Evolutionary conservation across 495 filamentous ascomycete genomes (phyloP), one percentile per base, ranked within the genome.

Genomic region (Echria macrotheca): DNA sequence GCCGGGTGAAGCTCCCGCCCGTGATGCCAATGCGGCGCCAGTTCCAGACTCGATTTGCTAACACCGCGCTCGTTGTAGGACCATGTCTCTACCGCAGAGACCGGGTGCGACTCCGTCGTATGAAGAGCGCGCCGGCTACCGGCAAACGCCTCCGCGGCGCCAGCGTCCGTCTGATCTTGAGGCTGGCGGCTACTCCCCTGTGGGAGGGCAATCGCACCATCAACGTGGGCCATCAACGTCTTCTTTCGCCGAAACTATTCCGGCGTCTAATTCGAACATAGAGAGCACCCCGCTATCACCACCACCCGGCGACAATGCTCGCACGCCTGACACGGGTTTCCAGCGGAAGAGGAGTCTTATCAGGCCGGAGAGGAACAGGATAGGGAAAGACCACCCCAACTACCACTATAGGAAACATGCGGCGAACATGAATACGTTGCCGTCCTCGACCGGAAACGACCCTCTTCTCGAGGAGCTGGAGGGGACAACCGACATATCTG

Each of bases 371-470:
- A 80, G 94, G 44, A 83, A 82, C 50, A 81, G 83, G 19, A 85
- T 91, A 49, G 84, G 89, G 49, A 75, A 69, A 47, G 86, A 90
- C 52, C 87, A 96, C 63, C 91, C 90, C 8, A 93, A 97, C 60
- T 97, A 95, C 61, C 79, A 95, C 60, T 97, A 97, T 64, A 81
- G 86, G 31, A 85, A 95, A 60, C 87, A 93, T 78, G 89, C 88
- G 9, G 85, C 87, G 33, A 84, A 88, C 45, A 93, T 97, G 89
- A 75, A 83, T 18, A 86, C 87, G 8, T 70, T 86, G 45, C 94
- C 94, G 1, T 95, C 93, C 0, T 84, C 85, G 15, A 96, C 93
- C 0, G 93, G 94, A 40, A 84, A 94, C 53, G 93, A 96, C 63
- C 90, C 90, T 5, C 76, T 93, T 23, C 60, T 84, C 19, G 91